Evolutionary conservation across 805 yeast species (phyloP), one percentile per base, ranked within the genome.

Genomic region (Candida namnaoensis): DNA sequence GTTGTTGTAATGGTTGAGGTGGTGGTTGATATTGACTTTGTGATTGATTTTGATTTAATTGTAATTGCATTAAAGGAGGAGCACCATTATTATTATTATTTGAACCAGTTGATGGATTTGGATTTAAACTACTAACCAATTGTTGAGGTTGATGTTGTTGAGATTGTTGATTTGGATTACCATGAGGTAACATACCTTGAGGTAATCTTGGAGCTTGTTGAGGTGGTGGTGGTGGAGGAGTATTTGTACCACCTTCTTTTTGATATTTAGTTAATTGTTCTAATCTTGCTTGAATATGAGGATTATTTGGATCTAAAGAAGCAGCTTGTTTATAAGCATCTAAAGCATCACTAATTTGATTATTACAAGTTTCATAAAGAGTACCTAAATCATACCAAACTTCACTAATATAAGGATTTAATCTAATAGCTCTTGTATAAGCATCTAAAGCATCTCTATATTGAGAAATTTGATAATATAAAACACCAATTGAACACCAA

Each of bases 301-400:
- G 87, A 59, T 93, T 91, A 48, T 78, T 84, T 35, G 98, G 97
- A 58, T 93, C 98, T 51, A 93, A 76, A 40, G 95, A 79, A 32
- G 95, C 95, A 5, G 99, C 99, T 49, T 95, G 93, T 55, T 86
- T 86, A 60, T 93, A 93, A 3, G 99, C 99, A 64, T 93, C 98
- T 48, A 93, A 68, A 1, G 99, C 99, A 61, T 93, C 99, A 45
- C 82, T 76, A 45, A 88, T 75, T 65, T 93, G 99, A 65, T 91
- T 90, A 65, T 90, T 93, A 67, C 99, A 93, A 32, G 97, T 88
- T 65, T 93, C 99, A 62, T 93, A 93, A 35, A 93, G 68, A 6
- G 98, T 93, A 44, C 99, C 99, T 57, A 93, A 74, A 64, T 93
- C 99, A 64, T 93, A 93, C 99, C 99, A 93, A 25, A 93, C 99